A percentile compares a stretch with the other conserved stretches of the same genome.
These are phyloP conservation scores for Mortierella sp. DNA, from an alignment of 371 early-diverging fungal genomes.

Conservation along the genomic window DNA sequence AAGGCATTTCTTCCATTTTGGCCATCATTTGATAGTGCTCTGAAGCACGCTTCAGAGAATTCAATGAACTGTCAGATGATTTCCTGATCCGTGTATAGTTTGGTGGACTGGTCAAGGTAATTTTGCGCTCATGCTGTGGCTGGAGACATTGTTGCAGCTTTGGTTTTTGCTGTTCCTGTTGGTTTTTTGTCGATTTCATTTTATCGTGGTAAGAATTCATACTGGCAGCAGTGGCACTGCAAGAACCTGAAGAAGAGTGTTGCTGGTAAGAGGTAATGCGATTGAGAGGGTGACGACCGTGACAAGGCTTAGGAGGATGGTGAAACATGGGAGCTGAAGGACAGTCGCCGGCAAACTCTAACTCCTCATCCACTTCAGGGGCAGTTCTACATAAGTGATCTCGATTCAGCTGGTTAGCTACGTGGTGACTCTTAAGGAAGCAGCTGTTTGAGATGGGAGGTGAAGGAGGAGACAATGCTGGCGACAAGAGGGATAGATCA, in stretches of 20 bases:
- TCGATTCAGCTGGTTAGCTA: constrained; percentile 4
- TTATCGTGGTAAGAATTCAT: not conserved
- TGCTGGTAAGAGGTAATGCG: constrained; percentile 6
- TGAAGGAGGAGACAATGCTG: constrained; percentile 1
- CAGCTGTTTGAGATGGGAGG: not conserved
- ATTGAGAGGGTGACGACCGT: constrained; percentile 31
- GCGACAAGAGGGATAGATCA: not conserved
- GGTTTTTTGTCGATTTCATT: not conserved
- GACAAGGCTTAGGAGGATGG: constrained; percentile 9
- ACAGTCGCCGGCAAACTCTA: not conserved
- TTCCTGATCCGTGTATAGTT: not conserved
- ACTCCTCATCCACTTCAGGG: constrained; percentile 3
- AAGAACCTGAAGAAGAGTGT: not conserved
- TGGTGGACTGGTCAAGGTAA: not conserved
- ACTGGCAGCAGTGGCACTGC: not conserved
- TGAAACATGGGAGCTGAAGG: constrained; percentile 17
- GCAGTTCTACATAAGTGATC: constrained; percentile 1
- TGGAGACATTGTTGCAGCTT: constrained; percentile 6
- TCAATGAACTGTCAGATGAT: not conserved
- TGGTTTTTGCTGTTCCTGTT: not conserved
- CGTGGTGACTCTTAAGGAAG: not conserved
- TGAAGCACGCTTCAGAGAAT: not conserved
- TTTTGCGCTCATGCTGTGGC: not conserved
- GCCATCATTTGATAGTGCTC: not conserved
- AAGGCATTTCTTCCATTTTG: not conserved